These are phyloP conservation scores for Iberis pinnata DNA, from an alignment of 345 rosid species.

Conservation along the genomic window DNA sequence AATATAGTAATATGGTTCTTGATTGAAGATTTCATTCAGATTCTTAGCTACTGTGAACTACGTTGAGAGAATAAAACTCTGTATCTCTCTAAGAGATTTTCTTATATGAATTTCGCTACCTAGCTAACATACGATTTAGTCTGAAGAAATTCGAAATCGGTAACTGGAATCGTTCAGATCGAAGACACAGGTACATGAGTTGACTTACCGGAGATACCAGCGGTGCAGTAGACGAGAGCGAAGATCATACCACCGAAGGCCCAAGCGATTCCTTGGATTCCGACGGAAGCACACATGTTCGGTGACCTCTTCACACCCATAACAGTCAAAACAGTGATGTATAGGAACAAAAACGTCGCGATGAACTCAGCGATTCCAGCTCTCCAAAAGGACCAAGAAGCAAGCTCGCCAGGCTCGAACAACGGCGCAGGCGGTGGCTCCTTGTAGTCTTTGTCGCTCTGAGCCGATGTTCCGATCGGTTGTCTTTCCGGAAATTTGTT, in stretches of 20 bases:
- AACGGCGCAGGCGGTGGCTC: conserved; percentile 45
- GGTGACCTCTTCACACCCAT: conserved; percentile 38
- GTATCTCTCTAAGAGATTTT: too few species aligned
- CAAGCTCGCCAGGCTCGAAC: conserved; percentile 37
- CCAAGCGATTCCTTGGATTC: conserved; percentile 46
- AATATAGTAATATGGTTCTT: too few species aligned
- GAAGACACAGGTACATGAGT: not conserved
- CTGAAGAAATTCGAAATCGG: too few species aligned
- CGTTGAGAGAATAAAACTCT: too few species aligned
- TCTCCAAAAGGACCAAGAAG: conserved; percentile 42
- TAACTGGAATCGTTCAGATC: not conserved
- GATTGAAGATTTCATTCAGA: too few species aligned
- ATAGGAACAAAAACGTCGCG: conserved; percentile 38
- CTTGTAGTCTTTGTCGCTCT: conserved; percentile 43
- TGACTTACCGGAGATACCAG: conserved; percentile 37
- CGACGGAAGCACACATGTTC: conserved; percentile 39
- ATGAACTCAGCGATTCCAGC: too few species aligned
- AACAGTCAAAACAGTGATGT: conserved; percentile 40
- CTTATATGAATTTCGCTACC: too few species aligned
- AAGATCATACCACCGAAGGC: too few species aligned
- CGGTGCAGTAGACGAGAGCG: too few species aligned
- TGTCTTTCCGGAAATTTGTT: conserved; percentile 43
- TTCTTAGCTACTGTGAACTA: too few species aligned
- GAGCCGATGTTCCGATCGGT: conserved; percentile 44
- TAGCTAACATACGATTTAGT: too few species aligned